A percentile compares a stretch with the other conserved stretches of the same genome.
phyloP scores from a whole-genome alignment of 1,139 yeast genomes.

The Kazachstania sp. region DNA sequence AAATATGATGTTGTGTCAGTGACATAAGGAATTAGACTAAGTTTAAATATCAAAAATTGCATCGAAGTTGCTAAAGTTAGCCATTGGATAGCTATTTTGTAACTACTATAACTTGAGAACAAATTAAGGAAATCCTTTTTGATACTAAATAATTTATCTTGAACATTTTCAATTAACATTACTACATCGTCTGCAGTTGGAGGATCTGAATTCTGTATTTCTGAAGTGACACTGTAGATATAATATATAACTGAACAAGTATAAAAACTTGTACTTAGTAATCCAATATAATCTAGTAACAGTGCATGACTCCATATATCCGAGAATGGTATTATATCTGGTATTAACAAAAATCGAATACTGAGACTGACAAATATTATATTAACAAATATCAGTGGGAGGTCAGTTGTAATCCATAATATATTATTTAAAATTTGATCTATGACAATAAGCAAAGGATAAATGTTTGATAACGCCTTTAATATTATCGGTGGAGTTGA shows the following conservation, averaged over 20 bases:
- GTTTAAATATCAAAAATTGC: conserved; percentile 5
- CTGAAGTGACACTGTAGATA: conserved; percentile 16
- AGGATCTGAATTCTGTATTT: conserved; percentile 21
- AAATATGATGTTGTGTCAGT: conserved; percentile 2
- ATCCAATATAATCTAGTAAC: conserved; percentile 13
- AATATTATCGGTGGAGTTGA: conserved; percentile 2
- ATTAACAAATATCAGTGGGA: conserved; percentile 17
- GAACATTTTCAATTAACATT: conserved; percentile 22
- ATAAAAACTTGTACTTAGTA: conserved; percentile 13
- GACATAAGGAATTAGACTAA: background rate
- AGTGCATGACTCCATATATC: background rate
- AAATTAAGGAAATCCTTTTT: conserved; percentile 13
- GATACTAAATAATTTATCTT: conserved; percentile 19
- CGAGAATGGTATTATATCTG: background rate
- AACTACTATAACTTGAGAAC: background rate
- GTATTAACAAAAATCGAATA: conserved; percentile 6
- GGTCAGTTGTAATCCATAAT: conserved; percentile 22
- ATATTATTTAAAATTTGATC: conserved; percentile 20
- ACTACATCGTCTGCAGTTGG: conserved; percentile 30
- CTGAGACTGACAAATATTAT: conserved; percentile 10
- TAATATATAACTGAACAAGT: conserved; percentile 18
- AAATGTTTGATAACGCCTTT: conserved; percentile 10
- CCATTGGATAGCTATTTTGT: background rate
- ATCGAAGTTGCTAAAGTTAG: conserved; percentile 5
- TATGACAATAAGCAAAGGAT: conserved; percentile 18